Percentiles rank a stretch among this genome's conserved stretches.
Conservation (phyloP, 495 filamentous ascomycete genomes). For the Aspergillus kassunensis region DNA sequence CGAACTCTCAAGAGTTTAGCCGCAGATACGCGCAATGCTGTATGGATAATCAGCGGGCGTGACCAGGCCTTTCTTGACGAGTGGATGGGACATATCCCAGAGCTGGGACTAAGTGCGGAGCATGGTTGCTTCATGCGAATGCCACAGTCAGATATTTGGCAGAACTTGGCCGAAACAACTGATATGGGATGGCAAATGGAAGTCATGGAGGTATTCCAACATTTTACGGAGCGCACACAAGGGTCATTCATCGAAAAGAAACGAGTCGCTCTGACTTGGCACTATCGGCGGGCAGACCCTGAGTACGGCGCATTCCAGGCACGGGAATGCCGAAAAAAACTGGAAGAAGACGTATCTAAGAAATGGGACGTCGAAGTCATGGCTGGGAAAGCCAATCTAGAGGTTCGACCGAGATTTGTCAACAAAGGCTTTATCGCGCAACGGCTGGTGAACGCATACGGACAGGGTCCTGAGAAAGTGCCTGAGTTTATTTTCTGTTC, state of each 20-base stretch:
- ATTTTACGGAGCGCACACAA: constrained; percentile 77
- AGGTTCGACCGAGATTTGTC: constrained; percentile 92
- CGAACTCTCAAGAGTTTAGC: constrained; percentile 74
- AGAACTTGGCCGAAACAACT: constrained; percentile 73
- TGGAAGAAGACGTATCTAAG: constrained; percentile 68
- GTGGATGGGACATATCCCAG: constrained; percentile 79
- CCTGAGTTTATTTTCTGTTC: constrained; percentile 83
- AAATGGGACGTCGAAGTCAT: constrained; percentile 90
- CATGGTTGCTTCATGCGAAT: constrained; percentile 90
- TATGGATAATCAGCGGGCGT: constrained; percentile 97
- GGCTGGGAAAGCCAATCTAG: constrained; percentile 90
- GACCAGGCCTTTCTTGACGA: constrained; percentile 84
- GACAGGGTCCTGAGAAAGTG: constrained; percentile 40
- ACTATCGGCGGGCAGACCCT: constrained; percentile 86
- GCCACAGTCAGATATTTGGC: constrained; percentile 70
- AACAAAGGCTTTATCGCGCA: constrained; percentile 95
- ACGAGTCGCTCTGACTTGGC: constrained; percentile 90
- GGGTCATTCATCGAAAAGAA: constrained; percentile 94
- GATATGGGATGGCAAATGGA: constrained; percentile 89
- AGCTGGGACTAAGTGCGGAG: constrained; percentile 87
- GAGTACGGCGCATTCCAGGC: constrained; percentile 74
- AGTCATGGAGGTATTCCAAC: constrained; percentile 74
- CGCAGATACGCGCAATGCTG: constrained; percentile 71
- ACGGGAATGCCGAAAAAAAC: constrained; percentile 67
- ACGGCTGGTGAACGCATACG: constrained; percentile 65